Evolutionary conservation across 2,329 filamentous ascomycete genomes (phyloP).

Genomic region (Didymella pinodella): DNA sequence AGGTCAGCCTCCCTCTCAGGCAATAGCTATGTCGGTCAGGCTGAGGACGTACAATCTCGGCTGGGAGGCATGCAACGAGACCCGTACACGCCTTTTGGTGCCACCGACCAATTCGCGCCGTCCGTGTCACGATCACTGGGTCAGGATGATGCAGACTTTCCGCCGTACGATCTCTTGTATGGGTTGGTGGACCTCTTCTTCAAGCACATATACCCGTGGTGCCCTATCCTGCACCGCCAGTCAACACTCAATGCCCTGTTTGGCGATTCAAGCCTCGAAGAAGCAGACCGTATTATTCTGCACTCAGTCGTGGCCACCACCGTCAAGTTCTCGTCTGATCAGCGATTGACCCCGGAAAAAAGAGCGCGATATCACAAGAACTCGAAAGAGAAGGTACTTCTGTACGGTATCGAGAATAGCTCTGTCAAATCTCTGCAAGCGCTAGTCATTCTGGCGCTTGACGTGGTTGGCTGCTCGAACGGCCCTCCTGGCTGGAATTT

Average conservation of each 20-base stretch:
- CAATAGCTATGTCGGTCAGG: slow-evolving; percentile 40
- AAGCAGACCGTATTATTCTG: slow-evolving; percentile 81
- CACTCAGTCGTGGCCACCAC: slow-evolving; percentile 91
- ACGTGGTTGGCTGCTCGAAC: slow-evolving; percentile 85
- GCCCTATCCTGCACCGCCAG: slow-evolving; percentile 86
- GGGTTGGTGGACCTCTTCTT: slow-evolving; percentile 69
- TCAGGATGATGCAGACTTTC: slow-evolving; percentile 57
- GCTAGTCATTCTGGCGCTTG: slow-evolving; percentile 83
- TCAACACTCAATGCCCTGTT: slow-evolving; percentile 84
- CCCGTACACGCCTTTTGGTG: slow-evolving; percentile 39
- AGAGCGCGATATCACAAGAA: slow-evolving; percentile 78
- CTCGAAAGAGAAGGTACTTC: slow-evolving; percentile 84
- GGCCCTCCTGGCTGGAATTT: slow-evolving; percentile 93
- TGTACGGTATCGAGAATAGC: slow-evolving; percentile 89
- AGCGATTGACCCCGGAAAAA: slow-evolving; percentile 74
- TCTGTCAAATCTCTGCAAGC: slow-evolving; percentile 89
- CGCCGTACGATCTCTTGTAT: slow-evolving; percentile 67
- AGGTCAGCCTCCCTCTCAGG: slow-evolving; percentile 35
- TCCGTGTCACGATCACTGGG: slow-evolving; percentile 39
- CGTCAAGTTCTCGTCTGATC: slow-evolving; percentile 81
- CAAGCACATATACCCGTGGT: slow-evolving; percentile 73
- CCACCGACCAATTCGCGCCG: slow-evolving; percentile 42
- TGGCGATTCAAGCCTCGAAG: slow-evolving; percentile 72
- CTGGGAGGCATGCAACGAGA: slow-evolving; percentile 41
- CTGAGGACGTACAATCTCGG: slow-evolving; percentile 37